Conservation (phyloP, 1,284 basidiomycete species). For the Malassezia psittaci region DNA sequence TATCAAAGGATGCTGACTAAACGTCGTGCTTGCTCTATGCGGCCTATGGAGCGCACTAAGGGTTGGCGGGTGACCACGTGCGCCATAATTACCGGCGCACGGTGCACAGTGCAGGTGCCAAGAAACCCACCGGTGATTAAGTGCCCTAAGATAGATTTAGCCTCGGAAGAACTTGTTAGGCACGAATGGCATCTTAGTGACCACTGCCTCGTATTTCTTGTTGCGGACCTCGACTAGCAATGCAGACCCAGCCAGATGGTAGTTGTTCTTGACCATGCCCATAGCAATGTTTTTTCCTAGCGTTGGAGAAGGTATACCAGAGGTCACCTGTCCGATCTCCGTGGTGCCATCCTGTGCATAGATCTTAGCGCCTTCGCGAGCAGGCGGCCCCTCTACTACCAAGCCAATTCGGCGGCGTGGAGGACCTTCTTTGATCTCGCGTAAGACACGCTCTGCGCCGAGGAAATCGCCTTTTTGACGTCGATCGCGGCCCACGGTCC, state of each 20-base stretch:
- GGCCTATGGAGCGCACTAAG: too few species aligned
- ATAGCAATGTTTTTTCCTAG: constrained; percentile 87
- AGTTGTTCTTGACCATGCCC: constrained; percentile 70
- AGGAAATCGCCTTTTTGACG: constrained; percentile 63
- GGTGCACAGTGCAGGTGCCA: not conserved
- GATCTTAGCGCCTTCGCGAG: constrained; percentile 74
- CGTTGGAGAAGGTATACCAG: constrained; percentile 88
- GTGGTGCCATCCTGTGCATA: constrained; percentile 55
- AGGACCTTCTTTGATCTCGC: constrained; percentile 66
- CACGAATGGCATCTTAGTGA: constrained; percentile 70
- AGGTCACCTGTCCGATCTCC: constrained; percentile 60
- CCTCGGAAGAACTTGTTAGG: constrained; percentile 50
- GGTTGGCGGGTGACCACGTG: constrained; percentile 2
- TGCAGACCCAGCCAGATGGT: constrained; percentile 82
- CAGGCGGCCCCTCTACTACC: constrained; percentile 67
- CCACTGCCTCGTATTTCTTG: constrained; percentile 60
- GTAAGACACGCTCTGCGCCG: constrained; percentile 66
- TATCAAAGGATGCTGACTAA: not conserved
- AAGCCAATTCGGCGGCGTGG: constrained; percentile 72
- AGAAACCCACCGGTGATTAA: not conserved
- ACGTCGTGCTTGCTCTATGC: not conserved
- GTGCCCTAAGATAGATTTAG: not conserved
- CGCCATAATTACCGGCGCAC: not conserved
- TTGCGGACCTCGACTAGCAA: constrained; percentile 67
- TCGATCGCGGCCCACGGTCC: constrained; percentile 87